Conservation (phyloP, 2,329 filamentous ascomycete species). For the Colletotrichum costaricense region DNA sequence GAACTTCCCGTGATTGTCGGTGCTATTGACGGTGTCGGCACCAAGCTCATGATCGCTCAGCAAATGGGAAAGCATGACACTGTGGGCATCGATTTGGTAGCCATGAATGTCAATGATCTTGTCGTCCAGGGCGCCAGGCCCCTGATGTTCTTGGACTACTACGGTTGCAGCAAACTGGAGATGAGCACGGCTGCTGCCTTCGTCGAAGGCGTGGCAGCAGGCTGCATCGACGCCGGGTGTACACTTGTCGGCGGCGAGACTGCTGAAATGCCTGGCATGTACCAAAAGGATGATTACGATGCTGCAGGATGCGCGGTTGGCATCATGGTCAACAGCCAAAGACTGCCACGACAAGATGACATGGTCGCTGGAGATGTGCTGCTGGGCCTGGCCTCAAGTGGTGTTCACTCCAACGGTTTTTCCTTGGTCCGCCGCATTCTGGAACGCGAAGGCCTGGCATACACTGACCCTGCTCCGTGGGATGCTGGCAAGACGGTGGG, state of each 20-base stretch:
- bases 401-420: constrained; percentile 96
- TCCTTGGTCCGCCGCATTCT: constrained; percentile 95
- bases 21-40: constrained; percentile 95
- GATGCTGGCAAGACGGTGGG: constrained; percentile 72
- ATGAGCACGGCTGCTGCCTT: constrained; percentile 84
- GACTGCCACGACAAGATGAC: constrained; percentile 79
- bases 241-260: constrained; percentile 97
- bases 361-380: constrained; percentile 89
- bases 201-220: constrained; percentile 88
- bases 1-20: constrained; percentile 81
- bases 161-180: constrained; percentile 90
- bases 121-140: constrained; percentile 96
- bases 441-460: constrained; percentile 76
- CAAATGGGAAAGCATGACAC: constrained; percentile 90
- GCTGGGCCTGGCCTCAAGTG: constrained; percentile 85
- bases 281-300: constrained; percentile 89
- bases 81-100: constrained; percentile 95
- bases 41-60: constrained; percentile 96
- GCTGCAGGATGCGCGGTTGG: constrained; percentile 91
- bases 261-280: constrained; percentile 98
- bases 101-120: constrained; percentile 99
- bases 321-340: constrained; percentile 75
- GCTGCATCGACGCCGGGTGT: constrained; percentile 86
- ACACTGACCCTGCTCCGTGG: constrained; percentile 83
- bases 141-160: constrained; percentile 97